Base-by-base conservation (phyloP, 805 yeast species). In the Wickerhamiella brachini region DNA sequence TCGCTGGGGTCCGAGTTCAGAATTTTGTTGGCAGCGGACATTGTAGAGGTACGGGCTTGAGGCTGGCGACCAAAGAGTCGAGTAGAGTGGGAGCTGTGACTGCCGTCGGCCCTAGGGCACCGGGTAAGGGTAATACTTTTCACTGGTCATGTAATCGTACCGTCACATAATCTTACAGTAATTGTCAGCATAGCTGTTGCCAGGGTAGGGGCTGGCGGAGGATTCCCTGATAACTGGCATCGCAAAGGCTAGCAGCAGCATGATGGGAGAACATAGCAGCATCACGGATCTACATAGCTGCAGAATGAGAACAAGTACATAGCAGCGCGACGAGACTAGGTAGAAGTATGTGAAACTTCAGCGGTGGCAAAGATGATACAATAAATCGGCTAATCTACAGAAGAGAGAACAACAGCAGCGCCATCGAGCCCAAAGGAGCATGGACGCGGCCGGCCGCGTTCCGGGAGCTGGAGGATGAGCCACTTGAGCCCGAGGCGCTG, bases 21-120 rank as follows among this genome's bases (percentile, higher is more conserved):
- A 76, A 93, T 81, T 81, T 93, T 93, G 75, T 85, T 80, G 73
- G 89, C 86, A 71, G 96, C 95, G 77, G 97, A 90, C 97, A 90
- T 90, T 60, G 53, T 34, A 44, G 49, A 29, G 52, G 44, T 18
- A 39, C 43, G 39, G 52, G n/a, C 17, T 22, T 45, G 20, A 49
- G 23, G 47, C 37, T 22, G 10, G 38, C 39, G 41, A 37, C 20
- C 41, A 37, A 37, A 37, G 47, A 45, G 47, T 45, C 23, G 39
- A 12, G 10, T 45, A 26, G 48, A 34, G 49, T 50, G 49, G 24
- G 47, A 3, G 22, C 8, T n/a, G 47, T 45, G 47, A 45, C 47
- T 45, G 47, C 23, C 9, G 6, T 5, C 2, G 15, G 39, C 37
- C 37, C 47, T 26, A 18, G 17, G 38, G 39, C 10, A 9, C 12